phyloP scores from a whole-genome alignment of 2,329 filamentous ascomycete genomes.

The Cadophora luteo-olivacea region DNA sequence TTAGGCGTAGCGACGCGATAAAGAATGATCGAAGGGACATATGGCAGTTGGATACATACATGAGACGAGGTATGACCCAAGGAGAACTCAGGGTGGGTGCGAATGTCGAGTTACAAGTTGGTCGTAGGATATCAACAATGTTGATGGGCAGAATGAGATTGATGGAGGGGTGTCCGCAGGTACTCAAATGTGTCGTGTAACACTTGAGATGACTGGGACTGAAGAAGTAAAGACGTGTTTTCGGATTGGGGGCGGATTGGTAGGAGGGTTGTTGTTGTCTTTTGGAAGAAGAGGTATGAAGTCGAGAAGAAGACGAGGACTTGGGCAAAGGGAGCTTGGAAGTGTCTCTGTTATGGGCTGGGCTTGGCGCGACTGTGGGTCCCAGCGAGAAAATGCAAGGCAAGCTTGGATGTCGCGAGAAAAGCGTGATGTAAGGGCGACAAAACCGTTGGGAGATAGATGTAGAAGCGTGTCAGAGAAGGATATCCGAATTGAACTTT shows the following conservation, averaged over 20 bases:
- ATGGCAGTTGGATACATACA: constrained; percentile 35
- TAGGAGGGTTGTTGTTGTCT: constrained; percentile 23
- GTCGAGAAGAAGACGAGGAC: constrained; percentile 16
- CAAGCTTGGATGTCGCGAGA: background rate
- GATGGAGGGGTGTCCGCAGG: constrained; percentile 21
- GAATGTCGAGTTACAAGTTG: constrained; percentile 28
- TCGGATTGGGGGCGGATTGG: constrained; percentile 32
- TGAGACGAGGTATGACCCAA: constrained; percentile 26
- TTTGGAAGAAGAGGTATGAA: constrained; percentile 20
- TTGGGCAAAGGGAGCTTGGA: background rate
- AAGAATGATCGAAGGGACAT: background rate
- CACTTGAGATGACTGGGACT: constrained; percentile 28
- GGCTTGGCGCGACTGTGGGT: constrained; percentile 24
- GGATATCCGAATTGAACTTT: background rate
- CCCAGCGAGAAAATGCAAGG: constrained; percentile 19
- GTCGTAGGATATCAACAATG: constrained; percentile 39
- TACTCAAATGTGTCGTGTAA: constrained; percentile 32
- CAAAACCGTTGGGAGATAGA: constrained; percentile 12
- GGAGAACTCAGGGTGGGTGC: constrained; percentile 18
- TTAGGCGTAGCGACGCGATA: constrained; percentile 36
- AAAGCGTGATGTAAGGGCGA: constrained; percentile 20
- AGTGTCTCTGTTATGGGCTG: constrained; percentile 10
- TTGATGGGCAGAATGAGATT: constrained; percentile 27
- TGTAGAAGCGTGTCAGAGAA: constrained; percentile 1
- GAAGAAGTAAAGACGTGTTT: constrained; percentile 34